Percentiles rank a stretch among this genome's conserved stretches.
phyloP scores from a whole-genome alignment of 1,284 basidiomycete species.

The Sanghuangporus baumii region DNA sequence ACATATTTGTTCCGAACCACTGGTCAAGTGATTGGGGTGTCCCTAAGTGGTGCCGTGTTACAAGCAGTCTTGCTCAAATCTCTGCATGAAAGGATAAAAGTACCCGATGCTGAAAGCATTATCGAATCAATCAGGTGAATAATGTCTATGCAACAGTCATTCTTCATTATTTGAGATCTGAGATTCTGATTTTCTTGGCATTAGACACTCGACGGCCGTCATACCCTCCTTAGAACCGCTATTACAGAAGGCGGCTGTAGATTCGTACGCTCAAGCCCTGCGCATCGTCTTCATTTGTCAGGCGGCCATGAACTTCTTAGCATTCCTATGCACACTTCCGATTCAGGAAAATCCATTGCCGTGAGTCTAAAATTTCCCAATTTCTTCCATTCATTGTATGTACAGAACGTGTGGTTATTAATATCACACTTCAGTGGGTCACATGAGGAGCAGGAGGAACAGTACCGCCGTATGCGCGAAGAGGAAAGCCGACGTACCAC shows the following conservation, averaged over 20 bases:
- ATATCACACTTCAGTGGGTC: constrained; percentile 43
- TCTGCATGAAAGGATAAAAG: constrained; percentile 68
- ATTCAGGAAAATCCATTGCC: constrained; percentile 73
- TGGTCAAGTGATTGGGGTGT: constrained; percentile 87
- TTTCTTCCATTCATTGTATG: constrained; percentile 9
- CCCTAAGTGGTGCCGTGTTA: constrained; percentile 74
- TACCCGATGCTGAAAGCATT: constrained; percentile 61
- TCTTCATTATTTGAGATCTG: not conserved
- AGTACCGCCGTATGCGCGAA: constrained; percentile 36
- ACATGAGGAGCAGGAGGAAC: constrained; percentile 54
- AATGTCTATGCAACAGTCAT: not conserved
- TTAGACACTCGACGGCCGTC: constrained; percentile 74
- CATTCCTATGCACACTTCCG: constrained; percentile 59
- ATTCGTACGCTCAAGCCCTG: constrained; percentile 80
- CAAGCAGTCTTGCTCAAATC: constrained; percentile 70
- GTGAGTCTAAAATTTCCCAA: constrained; percentile 37
- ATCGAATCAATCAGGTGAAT: constrained; percentile 64
- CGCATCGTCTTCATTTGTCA: constrained; percentile 83
- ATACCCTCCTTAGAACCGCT: constrained; percentile 67
- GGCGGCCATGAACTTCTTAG: constrained; percentile 55
- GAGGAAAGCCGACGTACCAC: constrained; percentile 19
- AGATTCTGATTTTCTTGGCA: not conserved
- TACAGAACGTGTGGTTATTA: constrained; percentile 16
- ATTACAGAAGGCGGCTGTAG: constrained; percentile 63
- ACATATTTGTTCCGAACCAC: constrained; percentile 88